phyloP scores from a whole-genome alignment of 352 stramenopile species.

The Peronospora destructor region DNA sequence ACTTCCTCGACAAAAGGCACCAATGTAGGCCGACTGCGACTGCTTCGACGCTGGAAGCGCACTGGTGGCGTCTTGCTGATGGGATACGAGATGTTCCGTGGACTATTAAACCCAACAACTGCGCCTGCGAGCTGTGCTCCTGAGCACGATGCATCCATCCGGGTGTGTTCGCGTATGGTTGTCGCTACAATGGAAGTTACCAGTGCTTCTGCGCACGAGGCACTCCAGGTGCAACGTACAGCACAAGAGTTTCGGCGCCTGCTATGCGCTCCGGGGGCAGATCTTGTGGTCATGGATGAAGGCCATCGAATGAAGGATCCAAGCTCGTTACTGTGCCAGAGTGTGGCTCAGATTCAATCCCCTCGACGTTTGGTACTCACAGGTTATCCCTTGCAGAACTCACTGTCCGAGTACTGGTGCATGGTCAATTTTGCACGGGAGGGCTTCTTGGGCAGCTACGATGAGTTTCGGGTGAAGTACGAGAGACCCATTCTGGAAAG shows the following conservation, averaged over 20 bases:
- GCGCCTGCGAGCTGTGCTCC: slow-evolving; percentile 15
- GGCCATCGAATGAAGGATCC: slow-evolving; percentile 84
- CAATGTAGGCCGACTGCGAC: slow-evolving; percentile 36
- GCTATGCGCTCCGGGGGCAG: slow-evolving; percentile 56
- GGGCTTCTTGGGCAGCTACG: slow-evolving; percentile 61
- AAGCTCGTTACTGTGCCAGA: slow-evolving; percentile 78
- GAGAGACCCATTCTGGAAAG: slow-evolving; percentile 80
- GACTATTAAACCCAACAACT: slow-evolving; percentile 66
- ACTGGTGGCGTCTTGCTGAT: slow-evolving; percentile 76
- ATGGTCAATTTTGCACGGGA: slow-evolving; percentile 87
- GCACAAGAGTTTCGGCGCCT: slow-evolving; percentile 45
- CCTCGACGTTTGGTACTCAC: slow-evolving; percentile 87
- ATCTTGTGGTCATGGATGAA: slow-evolving; percentile 84
- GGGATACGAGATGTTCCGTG: slow-evolving; percentile 88
- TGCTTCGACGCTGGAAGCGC: slow-evolving; percentile 69
- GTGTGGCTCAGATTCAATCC: slow-evolving; percentile 65
- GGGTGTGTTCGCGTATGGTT: slow-evolving; percentile 56
- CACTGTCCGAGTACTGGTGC: slow-evolving; percentile 88
- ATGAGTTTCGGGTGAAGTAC: slow-evolving; percentile 70
- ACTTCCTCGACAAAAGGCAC: slow-evolving; percentile 49
- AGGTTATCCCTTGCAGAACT: slow-evolving; percentile 94
- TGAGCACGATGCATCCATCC: slow-evolving; percentile 41
- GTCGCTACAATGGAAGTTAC: slow-evolving; percentile 66
- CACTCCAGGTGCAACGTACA: slow-evolving; percentile 45
- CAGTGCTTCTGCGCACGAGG: slow-evolving; percentile 38